Evolutionary conservation across 805 yeast species (phyloP), one percentile per base, ranked within the genome.

Genomic region (Schwanniomyces pseudopolymorphus): DNA sequence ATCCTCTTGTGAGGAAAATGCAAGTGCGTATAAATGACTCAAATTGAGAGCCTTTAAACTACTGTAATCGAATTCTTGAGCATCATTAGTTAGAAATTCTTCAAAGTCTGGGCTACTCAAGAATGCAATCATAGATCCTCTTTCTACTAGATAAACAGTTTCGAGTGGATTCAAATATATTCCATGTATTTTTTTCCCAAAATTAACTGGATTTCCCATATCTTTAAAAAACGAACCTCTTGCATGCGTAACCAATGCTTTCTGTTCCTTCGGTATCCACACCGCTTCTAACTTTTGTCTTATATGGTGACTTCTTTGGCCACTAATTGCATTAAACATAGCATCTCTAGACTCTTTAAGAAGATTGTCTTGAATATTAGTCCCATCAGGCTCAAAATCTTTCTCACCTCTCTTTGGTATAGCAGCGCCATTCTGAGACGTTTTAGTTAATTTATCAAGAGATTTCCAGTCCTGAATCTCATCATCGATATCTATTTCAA

Each of bases 321-420:
- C 69, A 1, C 55, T 58, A 24, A 90, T 66, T 0, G 95, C 91
- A 3, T 70, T 67, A 58, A 79, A 89, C 96, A 91, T 90, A 24
- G 85, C 82, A 25, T 77, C 66, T 44, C 87, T 70, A 9, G 92
- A 81, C 21, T 70, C 71, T 9, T 69, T 66, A 4, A 91, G 70
- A 14, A 69, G 62, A 3, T 59, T 48, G 4, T 56, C 60, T 60
- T 87, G 94, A 5, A 70, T 59, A 5, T 57, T 54, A 0, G 90
- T 83, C 0, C 88, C 89, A 59, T 85, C 92, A 0, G 95, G 96
- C 49, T 83, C 96, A 53, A 82, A 87, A 53, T 88, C 96, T 60
- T 91, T 91, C 47, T 83, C 90, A 2, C 96, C 96, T 49, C 92
- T 69, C 53, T 82, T 85, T 2, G 91, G 91, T 1, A 84, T 50